A percentile compares a stretch with the other conserved stretches of the same genome.
Evolutionary conservation across 768 basidiomycete species (phyloP).

Genomic region (Collybia sordida): DNA sequence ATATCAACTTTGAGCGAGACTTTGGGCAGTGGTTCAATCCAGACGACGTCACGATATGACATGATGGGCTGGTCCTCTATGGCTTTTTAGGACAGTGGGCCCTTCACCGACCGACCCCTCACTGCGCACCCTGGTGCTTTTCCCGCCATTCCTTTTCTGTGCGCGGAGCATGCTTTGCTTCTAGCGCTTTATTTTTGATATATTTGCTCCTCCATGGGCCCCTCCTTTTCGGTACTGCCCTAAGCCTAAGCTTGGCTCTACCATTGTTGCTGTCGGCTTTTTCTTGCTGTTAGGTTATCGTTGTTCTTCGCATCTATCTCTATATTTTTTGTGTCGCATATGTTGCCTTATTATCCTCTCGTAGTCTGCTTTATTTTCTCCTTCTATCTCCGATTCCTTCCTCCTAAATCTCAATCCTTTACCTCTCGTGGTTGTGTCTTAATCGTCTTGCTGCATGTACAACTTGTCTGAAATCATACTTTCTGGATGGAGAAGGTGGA

Average conservation of each 20-base stretch:
- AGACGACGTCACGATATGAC: slow-evolving; percentile 39
- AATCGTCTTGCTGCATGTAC: slow-evolving; percentile 20
- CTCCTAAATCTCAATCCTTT: not conserved
- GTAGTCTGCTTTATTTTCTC: slow-evolving; percentile 6
- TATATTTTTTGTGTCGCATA: not conserved
- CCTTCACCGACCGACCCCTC: no score
- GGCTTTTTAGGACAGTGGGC: no score
- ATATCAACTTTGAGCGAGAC: slow-evolving; percentile 69
- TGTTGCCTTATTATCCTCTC: not conserved
- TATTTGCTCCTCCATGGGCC: no score
- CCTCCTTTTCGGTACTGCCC: no score
- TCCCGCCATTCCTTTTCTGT: no score
- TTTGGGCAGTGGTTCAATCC: slow-evolving; percentile 78
- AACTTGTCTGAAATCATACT: slow-evolving; percentile 17
- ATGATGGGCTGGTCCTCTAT: slow-evolving; percentile 16
- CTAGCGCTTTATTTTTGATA: no score
- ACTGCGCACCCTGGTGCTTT: no score
- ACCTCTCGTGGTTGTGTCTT: slow-evolving; percentile 13
- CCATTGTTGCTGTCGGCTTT: not conserved
- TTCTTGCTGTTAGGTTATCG: slow-evolving; percentile 9
- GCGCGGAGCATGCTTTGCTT: no score
- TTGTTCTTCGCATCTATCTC: slow-evolving; percentile 3
- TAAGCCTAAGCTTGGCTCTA: no score
- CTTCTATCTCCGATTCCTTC: slow-evolving; percentile 1
- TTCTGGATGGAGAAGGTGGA: slow-evolving; percentile 17